phyloP scores from a whole-genome alignment of 768 basidiomycete genomes.

The Boletus edulis region DNA sequence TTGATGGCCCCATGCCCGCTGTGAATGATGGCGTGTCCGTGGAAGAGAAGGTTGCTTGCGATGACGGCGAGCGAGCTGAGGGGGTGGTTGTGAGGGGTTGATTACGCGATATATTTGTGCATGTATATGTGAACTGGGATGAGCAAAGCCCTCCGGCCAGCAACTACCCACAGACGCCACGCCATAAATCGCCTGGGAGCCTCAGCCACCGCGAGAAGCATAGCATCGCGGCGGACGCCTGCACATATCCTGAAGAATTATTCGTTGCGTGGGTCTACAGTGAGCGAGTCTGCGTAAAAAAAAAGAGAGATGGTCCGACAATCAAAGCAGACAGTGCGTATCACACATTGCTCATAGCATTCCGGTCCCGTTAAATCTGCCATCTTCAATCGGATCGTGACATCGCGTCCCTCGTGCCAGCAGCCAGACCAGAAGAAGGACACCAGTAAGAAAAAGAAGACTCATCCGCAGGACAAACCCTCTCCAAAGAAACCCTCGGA shows the following conservation, averaged over 20 bases:
- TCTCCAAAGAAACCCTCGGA: constrained; percentile 48
- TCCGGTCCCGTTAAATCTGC: constrained; percentile 21
- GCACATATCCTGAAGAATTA: not conserved
- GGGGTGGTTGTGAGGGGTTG: constrained; percentile 4
- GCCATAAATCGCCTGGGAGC: constrained; percentile 26
- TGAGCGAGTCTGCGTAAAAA: constrained; percentile 16
- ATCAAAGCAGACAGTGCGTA: constrained; percentile 35
- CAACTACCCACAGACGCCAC: constrained; percentile 21
- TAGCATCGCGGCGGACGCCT: constrained; percentile 5
- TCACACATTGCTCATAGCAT: constrained; percentile 7
- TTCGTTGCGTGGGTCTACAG: not conserved
- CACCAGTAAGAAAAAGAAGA: constrained; percentile 39
- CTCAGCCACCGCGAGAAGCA: constrained; percentile 17
- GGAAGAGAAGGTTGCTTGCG: not conserved
- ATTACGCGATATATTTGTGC: constrained; percentile 24
- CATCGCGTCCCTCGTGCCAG: constrained; percentile 3
- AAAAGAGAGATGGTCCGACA: constrained; percentile 28
- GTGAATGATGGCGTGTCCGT: not conserved
- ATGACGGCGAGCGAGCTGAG: not conserved
- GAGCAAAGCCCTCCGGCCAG: constrained; percentile 6
- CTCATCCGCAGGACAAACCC: constrained; percentile 42
- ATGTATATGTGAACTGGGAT: constrained; percentile 14
- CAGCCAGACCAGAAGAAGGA: constrained; percentile 45
- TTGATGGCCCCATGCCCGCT: constrained; percentile 21
- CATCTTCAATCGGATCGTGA: constrained; percentile 10